phyloP scores from a whole-genome alignment of 176 grass and related monocot species.

The Stipa capillata region DNA sequence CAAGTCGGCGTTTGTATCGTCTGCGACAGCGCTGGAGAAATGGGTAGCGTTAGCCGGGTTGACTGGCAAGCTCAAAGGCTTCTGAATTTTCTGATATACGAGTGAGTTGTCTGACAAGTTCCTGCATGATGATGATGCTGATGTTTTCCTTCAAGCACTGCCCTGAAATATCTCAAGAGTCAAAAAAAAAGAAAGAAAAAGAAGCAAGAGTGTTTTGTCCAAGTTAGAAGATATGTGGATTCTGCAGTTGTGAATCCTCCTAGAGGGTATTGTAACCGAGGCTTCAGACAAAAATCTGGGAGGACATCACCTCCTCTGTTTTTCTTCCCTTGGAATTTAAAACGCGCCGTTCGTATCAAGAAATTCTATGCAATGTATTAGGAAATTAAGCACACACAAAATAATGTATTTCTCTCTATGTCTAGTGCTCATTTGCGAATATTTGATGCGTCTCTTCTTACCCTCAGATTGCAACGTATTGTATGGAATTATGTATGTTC shows the following conservation, averaged over 20 bases:
- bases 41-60: constrained; percentile 69
- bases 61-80: constrained; percentile 69
- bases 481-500: neutral
- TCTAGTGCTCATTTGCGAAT: no score
- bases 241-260: no score
- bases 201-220: neutral
- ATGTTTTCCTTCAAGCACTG: neutral
- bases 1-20: constrained; percentile 76
- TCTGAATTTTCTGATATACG: constrained; percentile 50
- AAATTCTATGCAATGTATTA: neutral
- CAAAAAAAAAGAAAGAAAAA: no score
- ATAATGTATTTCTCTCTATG: no score
- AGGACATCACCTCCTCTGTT: neutral
- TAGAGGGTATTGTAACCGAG: no score
- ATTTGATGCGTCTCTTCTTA: no score
- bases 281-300: neutral
- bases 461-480: no score
- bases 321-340: neutral
- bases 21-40: constrained; percentile 76
- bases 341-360: neutral
- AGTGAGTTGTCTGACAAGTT: neutral
- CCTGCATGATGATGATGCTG: neutral
- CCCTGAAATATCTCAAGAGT: neutral
- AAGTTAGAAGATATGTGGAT: neutral
- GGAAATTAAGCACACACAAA: neutral